phyloP scores from a whole-genome alignment of 192 early-diverging fungal genomes.

The Backusella westeae region DNA sequence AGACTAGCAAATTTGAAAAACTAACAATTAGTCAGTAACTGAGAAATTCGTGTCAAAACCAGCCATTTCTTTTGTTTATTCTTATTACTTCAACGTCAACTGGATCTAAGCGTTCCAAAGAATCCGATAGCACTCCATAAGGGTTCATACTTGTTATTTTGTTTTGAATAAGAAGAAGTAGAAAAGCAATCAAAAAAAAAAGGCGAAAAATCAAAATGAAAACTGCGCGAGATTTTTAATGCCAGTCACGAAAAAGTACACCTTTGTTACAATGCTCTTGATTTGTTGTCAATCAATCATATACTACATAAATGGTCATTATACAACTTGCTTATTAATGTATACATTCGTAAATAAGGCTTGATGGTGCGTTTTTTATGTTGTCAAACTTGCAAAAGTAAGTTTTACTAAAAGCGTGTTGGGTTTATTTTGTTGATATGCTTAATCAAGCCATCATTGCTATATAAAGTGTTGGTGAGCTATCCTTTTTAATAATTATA shows the following conservation, averaged over 20 bases:
- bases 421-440: too few species aligned
- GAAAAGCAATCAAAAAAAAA: constrained; percentile 1
- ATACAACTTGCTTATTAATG: background rate
- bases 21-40: constrained; percentile 14
- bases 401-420: too few species aligned
- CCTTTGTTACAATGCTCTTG: background rate
- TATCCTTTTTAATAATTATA: background rate
- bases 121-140: background rate
- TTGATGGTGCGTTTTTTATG: background rate
- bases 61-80: background rate
- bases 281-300: background rate
- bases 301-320: background rate
- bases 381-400: too few species aligned
- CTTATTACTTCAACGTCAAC: constrained; percentile 8
- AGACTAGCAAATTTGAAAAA: constrained; percentile 22
- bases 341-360: background rate
- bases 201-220: background rate
- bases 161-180: background rate
- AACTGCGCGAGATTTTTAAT: background rate
- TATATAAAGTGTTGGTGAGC: too few species aligned
- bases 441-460: too few species aligned
- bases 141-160: constrained; percentile 3
- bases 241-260: background rate
- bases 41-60: background rate
- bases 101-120: background rate